These are phyloP conservation scores for Leptosphaerulina australis DNA, from an alignment of 2,329 filamentous ascomycete species.

Conservation along the genomic window DNA sequence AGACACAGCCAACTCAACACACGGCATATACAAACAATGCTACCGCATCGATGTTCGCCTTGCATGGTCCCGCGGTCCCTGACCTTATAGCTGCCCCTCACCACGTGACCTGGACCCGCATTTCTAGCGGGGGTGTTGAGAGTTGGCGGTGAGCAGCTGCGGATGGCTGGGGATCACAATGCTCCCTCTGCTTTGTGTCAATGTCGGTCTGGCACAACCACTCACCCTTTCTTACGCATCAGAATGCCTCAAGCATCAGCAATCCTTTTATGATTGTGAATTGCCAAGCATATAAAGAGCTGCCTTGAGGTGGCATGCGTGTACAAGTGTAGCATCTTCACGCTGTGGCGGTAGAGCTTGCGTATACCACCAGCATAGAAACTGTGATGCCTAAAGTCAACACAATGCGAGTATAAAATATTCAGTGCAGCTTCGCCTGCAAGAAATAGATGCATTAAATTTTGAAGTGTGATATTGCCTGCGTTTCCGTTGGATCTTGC, in stretches of 20 bases:
- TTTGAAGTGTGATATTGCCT: slow-evolving; percentile 11
- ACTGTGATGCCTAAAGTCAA: slow-evolving; percentile 22
- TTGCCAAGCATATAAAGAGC: slow-evolving; percentile 36
- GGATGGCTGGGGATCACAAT: slow-evolving; percentile 41
- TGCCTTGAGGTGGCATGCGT: slow-evolving; percentile 36
- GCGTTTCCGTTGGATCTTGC: slow-evolving; percentile 20
- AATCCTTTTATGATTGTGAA: background rate
- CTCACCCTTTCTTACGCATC: slow-evolving; percentile 31
- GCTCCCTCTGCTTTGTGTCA: slow-evolving; percentile 23
- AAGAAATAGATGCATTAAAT: slow-evolving; percentile 7
- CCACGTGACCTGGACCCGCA: slow-evolving; percentile 34
- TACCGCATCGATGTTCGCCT: slow-evolving; percentile 8
- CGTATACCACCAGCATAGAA: slow-evolving; percentile 30
- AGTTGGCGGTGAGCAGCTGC: slow-evolving; percentile 46
- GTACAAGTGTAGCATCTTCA: slow-evolving; percentile 26
- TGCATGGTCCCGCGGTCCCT: slow-evolving; percentile 14
- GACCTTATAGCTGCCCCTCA: slow-evolving; percentile 37
- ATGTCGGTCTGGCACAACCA: slow-evolving; percentile 28
- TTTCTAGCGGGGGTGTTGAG: slow-evolving; percentile 24
- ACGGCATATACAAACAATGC: background rate
- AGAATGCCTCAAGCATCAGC: slow-evolving; percentile 18
- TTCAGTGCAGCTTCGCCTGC: slow-evolving; percentile 2
- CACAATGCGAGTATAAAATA: slow-evolving; percentile 23
- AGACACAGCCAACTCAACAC: background rate
- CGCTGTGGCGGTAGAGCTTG: slow-evolving; percentile 46